A percentile compares a stretch with the other conserved stretches of the same genome.
These are phyloP conservation scores for Pecoramyces ruminantium DNA, from an alignment of 192 early-diverging fungal genomes.

Conservation along the genomic window DNA sequence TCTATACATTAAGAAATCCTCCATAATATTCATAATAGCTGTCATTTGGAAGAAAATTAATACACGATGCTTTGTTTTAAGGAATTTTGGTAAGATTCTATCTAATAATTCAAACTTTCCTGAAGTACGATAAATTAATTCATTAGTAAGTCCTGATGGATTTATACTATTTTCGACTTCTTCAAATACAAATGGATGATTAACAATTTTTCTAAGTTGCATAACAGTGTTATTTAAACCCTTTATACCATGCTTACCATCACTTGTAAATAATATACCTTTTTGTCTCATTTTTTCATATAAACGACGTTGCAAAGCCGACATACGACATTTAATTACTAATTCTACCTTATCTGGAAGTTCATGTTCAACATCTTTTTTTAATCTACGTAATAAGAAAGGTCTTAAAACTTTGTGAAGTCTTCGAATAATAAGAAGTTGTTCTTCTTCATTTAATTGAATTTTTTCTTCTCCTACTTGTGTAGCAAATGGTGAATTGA, in stretches of 20 bases:
- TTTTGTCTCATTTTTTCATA: constrained; percentile 76
- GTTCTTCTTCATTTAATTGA: constrained; percentile 95
- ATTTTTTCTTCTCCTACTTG: constrained; percentile 67
- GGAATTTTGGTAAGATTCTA: constrained; percentile 81
- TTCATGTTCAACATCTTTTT: constrained; percentile 97
- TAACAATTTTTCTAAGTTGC: constrained; percentile 96
- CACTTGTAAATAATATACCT: constrained; percentile 36
- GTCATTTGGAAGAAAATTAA: constrained; percentile 53
- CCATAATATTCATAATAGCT: constrained; percentile 86
- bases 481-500: constrained; percentile 84
- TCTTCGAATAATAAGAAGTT: constrained; percentile 84
- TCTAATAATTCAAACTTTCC: constrained; percentile 98
- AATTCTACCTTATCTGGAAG: constrained; percentile 93
- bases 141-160: constrained; percentile 48
- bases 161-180: constrained; percentile 77
- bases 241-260: constrained; percentile 36
- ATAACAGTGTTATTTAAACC: constrained; percentile 91
- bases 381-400: constrained; percentile 86
- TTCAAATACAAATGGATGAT: constrained; percentile 95
- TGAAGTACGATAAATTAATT: constrained; percentile 58
- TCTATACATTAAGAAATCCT: constrained; percentile 73
- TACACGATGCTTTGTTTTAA: constrained; percentile 61
- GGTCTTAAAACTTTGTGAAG: constrained; percentile 94
- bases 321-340: constrained; percentile 82
- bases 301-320: constrained; percentile 62